Evolutionary conservation across 2,329 filamentous ascomycete genomes (phyloP), one percentile per base, ranked within the genome.

Genomic region (Neospermospora avenae): DNA sequence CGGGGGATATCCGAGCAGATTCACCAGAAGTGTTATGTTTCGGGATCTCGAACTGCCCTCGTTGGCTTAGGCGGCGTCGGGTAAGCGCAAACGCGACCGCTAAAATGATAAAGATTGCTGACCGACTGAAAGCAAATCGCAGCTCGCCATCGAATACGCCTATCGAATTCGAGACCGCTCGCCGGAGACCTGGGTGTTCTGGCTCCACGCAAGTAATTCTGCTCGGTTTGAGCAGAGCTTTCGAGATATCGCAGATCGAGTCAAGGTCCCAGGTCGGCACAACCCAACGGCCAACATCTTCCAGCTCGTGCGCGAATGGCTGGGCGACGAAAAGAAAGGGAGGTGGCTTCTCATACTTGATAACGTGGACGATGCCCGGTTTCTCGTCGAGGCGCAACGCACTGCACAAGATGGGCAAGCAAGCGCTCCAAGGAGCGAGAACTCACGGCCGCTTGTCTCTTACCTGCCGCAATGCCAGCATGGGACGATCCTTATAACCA

Each of bases 331-430:
- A 11, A 67, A 55, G 37, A 67, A 67, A 1, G 63, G 63, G 25
- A 44, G 56, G 58, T 77, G 74, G 75, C 16, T 72, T 14, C 64
- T 77, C 31, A 63, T 77, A 48, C 67, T 77, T 20, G 74, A 77
- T 42, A 76, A 72, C 60, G 74, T 71, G 42, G 74, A 77, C 60
- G 67, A 76, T 63, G 13, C 49, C 34, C 54, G 61, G 56, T 69
- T 69, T 37, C 63, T 71, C 45, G 34, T 63, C 48, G 44, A 66
- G 34, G 41, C 49, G 59, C 58, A 1, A 61, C 59, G 13, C 24
- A 65, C 46, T 13, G 60, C 13, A 22, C 31, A 56, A 42, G 55
- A 62, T 59, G 35, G 41, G 55, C 60, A 61, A 59, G 58, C 46
- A 44, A 62, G 45, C 39, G 25, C 54, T 56, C 56, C 49, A 59